Base-by-base conservation (phyloP, 345 rosid species). In the Camelina laxa region DNA sequence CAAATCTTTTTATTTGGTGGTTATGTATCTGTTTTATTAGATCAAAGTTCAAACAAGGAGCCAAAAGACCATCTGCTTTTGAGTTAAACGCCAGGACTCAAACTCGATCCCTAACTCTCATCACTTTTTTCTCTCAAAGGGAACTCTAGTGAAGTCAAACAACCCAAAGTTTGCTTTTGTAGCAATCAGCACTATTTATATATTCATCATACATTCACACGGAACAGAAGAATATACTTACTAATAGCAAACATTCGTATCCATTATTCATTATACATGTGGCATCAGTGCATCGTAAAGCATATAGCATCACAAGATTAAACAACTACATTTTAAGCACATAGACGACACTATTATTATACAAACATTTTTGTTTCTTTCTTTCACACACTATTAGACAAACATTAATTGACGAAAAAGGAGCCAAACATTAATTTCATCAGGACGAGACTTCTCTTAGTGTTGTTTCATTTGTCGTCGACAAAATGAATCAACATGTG, bases 401-500 rank as follows among this genome's bases (percentile, higher is more conserved):
- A 27, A 47, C 56, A 64, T 48, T 47, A 47, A 11, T 16, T 47
- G 42, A 65, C 56, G 7, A 16, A 47, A 65, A 65, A 30, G 55
- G 39, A 27, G 15, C 54, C 68, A 49, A 42, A 62, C 53, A 19
- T 5, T 66, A 36, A 47, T 49, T 50, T 16, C 62, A 53, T 54
- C 21, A 53, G 70, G 36, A 44, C 62, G 65, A 69, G 35, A 61
- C 62, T 16, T 33, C 16, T 54, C 51, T 47, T 55, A 14, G 44
- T 55, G 60, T 56, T 38, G 60, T 59, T 63, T 31, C 27, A 30
- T 49, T 64, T 63, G 14, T 30, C 67, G 14, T 70, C 47, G 70
- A 47, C 60, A 62, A 24, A 45, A 62, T 56, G 24, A 66, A 57
- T 44, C 48, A 55, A 60, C 68, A 75, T 33, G 27, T 41, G 50